phyloP scores from a whole-genome alignment of 2,329 filamentous ascomycete species.

The Tolypocladium nubicola region DNA sequence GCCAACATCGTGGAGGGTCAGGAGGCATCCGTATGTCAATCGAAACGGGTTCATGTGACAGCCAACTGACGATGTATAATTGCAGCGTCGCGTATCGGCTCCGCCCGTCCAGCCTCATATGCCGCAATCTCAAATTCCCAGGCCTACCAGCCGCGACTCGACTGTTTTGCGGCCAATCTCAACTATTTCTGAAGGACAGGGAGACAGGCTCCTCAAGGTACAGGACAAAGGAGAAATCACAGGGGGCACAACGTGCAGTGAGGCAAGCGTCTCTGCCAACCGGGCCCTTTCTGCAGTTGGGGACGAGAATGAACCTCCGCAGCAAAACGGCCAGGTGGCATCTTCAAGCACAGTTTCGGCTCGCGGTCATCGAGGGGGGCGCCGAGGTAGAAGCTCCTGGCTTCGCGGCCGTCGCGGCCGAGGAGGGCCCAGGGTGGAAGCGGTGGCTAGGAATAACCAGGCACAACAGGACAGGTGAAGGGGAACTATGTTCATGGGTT shows the following conservation, averaged over 20 bases:
- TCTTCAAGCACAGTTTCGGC: not conserved
- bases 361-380: slow-evolving; percentile 11
- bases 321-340: slow-evolving; percentile 1
- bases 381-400: slow-evolving; percentile 15
- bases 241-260: no score
- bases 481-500: no score
- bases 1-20: not conserved
- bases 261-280: not conserved
- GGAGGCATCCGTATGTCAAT: slow-evolving; percentile 3
- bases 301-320: slow-evolving; percentile 6
- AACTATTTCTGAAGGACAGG: not conserved
- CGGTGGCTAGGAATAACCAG: not conserved
- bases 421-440: not conserved
- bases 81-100: slow-evolving; percentile 16
- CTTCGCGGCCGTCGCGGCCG: slow-evolving; percentile 16
- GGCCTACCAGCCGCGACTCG: slow-evolving; percentile 8
- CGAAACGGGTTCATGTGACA: not conserved
- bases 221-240: not conserved
- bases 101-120: slow-evolving; percentile 8
- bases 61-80: not conserved
- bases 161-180: slow-evolving; percentile 3
- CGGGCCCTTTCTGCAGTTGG: not conserved
- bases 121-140: slow-evolving; percentile 14
- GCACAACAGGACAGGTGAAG: not conserved
- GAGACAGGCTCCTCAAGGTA: not conserved